Base-by-base conservation (phyloP, 2,329 filamentous ascomycete genomes). In the Paecilomyces niveus region DNA sequence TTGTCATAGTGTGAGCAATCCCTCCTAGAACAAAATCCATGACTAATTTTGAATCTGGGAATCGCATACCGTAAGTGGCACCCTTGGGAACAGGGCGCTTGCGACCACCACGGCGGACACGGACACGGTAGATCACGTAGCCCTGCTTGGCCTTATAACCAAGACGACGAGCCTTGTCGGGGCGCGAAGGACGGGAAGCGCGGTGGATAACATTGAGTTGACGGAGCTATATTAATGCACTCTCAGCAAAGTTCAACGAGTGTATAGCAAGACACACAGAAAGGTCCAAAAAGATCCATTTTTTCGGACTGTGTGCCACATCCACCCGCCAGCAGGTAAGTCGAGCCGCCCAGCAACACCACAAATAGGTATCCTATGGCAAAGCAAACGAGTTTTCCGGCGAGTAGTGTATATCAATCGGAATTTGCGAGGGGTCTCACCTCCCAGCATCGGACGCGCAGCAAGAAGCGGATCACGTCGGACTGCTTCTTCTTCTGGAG, bases 401-500 rank as follows among this genome's bases (percentile, higher is more conserved):
- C 68, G 69, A 67, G 71, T 45, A 45, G 15, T 71, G 67, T 72
- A 67, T 71, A 70, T 70, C 63, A 61, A 67, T 70, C 67, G 70
- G 68, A 66, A 64, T 64, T 63, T 65, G 59, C 60, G 59, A 65
- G 64, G 67, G 67, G 67, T 76, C 77, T 80, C 77, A 81, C 93
- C 90, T 99, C 94, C 94, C 94, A 99, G 92, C 94, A 99, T 84
- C 94, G 92, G 79, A 96, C 92, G 81, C 92, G 93, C 82, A 97
- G 91, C 84, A 99, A 89, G 88, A 99, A 99, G 85, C 92, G 92
- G 85, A 97, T 90, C 78, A 99, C 89, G 87, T 99, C 94, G 81
- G 91, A 96, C 89, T 99, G 94, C 92, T 99, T 99, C 91, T 96
- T 97, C 92, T 99, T 97, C 83, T 97, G 92, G 85, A 99, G 89